Evolutionary conservation across 345 rosid genomes (phyloP), one percentile per base, ranked within the genome.

Genomic region (Eucalyptus regnans): DNA sequence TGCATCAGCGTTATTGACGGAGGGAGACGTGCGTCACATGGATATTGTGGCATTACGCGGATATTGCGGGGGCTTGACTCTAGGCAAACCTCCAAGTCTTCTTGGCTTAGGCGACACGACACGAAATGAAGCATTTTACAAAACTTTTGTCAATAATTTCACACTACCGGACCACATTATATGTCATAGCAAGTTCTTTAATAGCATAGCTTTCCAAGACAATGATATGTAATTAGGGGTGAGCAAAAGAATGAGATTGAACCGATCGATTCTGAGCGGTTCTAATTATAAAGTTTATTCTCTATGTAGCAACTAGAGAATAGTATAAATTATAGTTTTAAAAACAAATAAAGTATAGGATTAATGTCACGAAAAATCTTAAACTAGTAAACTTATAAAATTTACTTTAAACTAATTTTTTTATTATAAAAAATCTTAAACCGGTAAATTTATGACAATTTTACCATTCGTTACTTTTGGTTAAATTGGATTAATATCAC

Each of bases 251-350:
- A 56, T 8, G 12, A 6, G 27, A 56, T 56, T 22, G 3, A 56
- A 56, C 62, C 3, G 1, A 56, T 9, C 29, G 0, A 56, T 56
- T 56, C 0, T 8, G 3, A 22, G 12, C 12, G 5, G 4, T 9
- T 56, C 62, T 22, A 56, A 9, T 56, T 56, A 56, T 20, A 2
- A 56, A 56, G 27, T 56, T 22, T 56, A 56, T 20, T 56, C 29
- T 22, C 62, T 56, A 9, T 56, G 23, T 56, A 20, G 62, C 62
- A 56, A 56, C 27, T 1, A 56, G 6, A 23, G 62, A 56, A 56
- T 22, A 56, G 62, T 56, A 22, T 56, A 56, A 56, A 56, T 0
- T 56, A 29, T 22, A 56, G 5, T 22, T 56, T 56, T 22, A 22
- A 8, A 22, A 56, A 56, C 0, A 9, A 22, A 56, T 54, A 56